Evolutionary conservation across 345 rosid species (phyloP).

Genomic region (Salix koriyanagi): DNA sequence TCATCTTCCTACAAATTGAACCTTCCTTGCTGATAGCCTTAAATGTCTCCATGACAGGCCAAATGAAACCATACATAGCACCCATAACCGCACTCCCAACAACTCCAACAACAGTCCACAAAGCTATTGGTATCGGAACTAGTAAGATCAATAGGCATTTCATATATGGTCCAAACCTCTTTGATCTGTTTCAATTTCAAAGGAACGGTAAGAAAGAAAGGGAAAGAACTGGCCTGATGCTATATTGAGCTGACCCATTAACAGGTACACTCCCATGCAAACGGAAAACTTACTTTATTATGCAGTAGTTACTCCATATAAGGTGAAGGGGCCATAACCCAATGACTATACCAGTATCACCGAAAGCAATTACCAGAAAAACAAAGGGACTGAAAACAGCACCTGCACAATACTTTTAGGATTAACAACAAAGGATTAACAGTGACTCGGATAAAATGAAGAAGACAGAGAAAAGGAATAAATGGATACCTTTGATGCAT

Average conservation of each 20-base stretch:
- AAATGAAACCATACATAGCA: slow-evolving; percentile 11
- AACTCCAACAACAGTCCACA: slow-evolving; percentile 19
- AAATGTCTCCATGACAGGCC: slow-evolving; percentile 25
- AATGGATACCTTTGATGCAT: slow-evolving; percentile 11
- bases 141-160: slow-evolving; percentile 14
- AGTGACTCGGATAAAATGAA: not conserved
- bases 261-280: not conserved
- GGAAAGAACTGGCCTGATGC: not conserved
- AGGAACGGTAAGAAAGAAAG: not conserved
- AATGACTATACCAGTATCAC: slow-evolving; percentile 19
- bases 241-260: not conserved
- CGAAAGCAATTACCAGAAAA: slow-evolving; percentile 16
- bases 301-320: slow-evolving; percentile 15
- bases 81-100: slow-evolving; percentile 19
- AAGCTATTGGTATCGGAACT: slow-evolving; percentile 15
- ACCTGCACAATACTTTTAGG: slow-evolving; percentile 4
- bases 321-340: slow-evolving; percentile 24
- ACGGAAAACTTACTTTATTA: slow-evolving; percentile 10
- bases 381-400: slow-evolving; percentile 18
- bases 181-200: slow-evolving; percentile 11
- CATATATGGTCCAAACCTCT: slow-evolving; percentile 14
- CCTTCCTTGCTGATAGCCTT: slow-evolving; percentile 14
- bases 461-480: not conserved
- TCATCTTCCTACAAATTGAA: not conserved
- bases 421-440: not conserved